Evolutionary conservation across 768 basidiomycete species (phyloP).

Genomic region (Suillus spraguei): DNA sequence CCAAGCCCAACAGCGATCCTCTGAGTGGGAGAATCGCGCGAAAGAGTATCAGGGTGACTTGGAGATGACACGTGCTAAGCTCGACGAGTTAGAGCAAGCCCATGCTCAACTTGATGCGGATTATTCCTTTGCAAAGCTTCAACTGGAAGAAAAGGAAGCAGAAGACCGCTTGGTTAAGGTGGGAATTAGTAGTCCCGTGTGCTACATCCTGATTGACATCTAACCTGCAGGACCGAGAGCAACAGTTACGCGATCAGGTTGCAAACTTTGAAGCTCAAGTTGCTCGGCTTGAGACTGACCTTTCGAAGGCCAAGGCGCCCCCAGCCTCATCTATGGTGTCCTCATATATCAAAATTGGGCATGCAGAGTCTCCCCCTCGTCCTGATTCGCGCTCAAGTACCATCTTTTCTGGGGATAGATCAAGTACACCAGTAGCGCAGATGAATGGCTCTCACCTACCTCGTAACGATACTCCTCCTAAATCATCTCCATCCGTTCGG

Average conservation of each 20-base stretch:
- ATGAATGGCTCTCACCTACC: constrained; percentile 28
- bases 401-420: constrained; percentile 51
- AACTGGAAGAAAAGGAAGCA: constrained; percentile 77
- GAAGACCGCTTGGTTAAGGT: constrained; percentile 72
- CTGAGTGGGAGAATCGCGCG: constrained; percentile 81
- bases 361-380: constrained; percentile 51
- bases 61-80: constrained; percentile 56
- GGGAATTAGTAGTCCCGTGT: constrained; percentile 16
- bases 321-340: constrained; percentile 34
- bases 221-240: constrained; percentile 63
- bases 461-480: constrained; percentile 52
- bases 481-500: constrained; percentile 55
- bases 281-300: constrained; percentile 57
- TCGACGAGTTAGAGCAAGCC: constrained; percentile 69
- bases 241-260: constrained; percentile 68
- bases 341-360: constrained; percentile 41
- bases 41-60: constrained; percentile 70
- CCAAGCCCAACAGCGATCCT: constrained; percentile 75
- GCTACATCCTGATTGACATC: constrained; percentile 10
- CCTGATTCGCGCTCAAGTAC: constrained; percentile 81
- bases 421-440: constrained; percentile 52
- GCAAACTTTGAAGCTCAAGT: constrained; percentile 62
- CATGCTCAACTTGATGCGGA: constrained; percentile 72
- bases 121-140: constrained; percentile 62
- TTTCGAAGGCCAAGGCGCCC: constrained; percentile 47